Evolutionary conservation across 1,284 basidiomycete species (phyloP).

Genomic region (Phylloporus gajari): DNA sequence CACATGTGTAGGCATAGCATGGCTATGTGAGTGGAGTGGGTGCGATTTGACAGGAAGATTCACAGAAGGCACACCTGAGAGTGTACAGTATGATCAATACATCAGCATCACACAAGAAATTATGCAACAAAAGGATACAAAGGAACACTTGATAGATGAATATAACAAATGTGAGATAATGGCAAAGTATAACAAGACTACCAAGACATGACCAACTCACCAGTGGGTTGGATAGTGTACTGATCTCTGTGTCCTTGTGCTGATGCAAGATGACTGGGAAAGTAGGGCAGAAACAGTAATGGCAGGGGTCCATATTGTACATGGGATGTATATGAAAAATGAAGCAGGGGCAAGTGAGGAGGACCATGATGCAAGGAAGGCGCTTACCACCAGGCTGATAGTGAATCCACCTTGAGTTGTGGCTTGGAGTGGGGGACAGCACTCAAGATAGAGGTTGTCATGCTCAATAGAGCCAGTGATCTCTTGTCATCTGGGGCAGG

Average conservation of each 20-base stretch:
- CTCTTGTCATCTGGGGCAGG: constrained; percentile 10
- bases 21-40: constrained; percentile 10
- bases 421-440: constrained; percentile 13
- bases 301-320: constrained; percentile 27
- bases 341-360: constrained; percentile 18
- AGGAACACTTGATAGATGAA: not conserved
- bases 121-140: constrained; percentile 4
- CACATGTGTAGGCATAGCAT: constrained; percentile 12
- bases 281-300: constrained; percentile 28
- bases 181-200: not conserved
- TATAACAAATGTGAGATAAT: constrained; percentile 5
- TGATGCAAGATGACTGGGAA: constrained; percentile 26
- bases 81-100: constrained; percentile 5
- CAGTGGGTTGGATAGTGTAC: constrained; percentile 28
- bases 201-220: constrained; percentile 32
- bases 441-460: not conserved
- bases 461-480: constrained; percentile 1
- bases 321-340: constrained; percentile 27
- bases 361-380: constrained; percentile 18
- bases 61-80: constrained; percentile 30
- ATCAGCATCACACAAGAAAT: constrained; percentile 22
- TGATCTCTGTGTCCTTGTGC: constrained; percentile 36
- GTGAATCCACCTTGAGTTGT: constrained; percentile 22
- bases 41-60: constrained; percentile 15
- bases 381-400: constrained; percentile 22